Conservation (phyloP, 305 asterid genomes). For the Fraxinus angustifolia region DNA sequence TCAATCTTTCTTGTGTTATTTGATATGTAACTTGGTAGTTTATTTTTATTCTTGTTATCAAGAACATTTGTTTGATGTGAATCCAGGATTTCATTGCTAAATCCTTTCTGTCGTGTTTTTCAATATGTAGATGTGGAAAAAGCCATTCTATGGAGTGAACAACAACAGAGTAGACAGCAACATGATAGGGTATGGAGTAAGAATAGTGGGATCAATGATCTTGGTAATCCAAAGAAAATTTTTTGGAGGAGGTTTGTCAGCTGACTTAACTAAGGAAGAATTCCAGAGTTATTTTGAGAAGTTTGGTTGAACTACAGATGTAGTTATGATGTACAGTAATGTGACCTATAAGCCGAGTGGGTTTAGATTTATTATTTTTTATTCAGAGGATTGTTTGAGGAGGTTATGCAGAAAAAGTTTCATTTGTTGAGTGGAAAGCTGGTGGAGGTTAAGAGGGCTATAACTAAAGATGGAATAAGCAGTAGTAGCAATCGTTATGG, state of each 20-base stretch:
- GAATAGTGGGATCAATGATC: slow-evolving; percentile 39
- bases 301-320: slow-evolving; percentile 72
- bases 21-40: neutral
- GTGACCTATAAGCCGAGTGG: slow-evolving; percentile 78
- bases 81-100: neutral
- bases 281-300: slow-evolving; percentile 66
- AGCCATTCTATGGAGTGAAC: slow-evolving; percentile 76
- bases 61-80: neutral
- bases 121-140: slow-evolving; percentile 80
- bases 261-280: slow-evolving; percentile 62
- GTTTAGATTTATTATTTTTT: slow-evolving; percentile 71
- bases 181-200: slow-evolving; percentile 41
- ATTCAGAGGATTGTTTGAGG: slow-evolving; percentile 68
- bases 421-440: slow-evolving; percentile 64
- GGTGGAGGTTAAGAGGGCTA: slow-evolving; percentile 82
- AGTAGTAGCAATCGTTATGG: slow-evolving; percentile 35
- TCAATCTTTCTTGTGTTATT: neutral
- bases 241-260: slow-evolving; percentile 82
- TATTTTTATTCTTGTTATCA: neutral
- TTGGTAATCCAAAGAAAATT: slow-evolving; percentile 73
- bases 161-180: slow-evolving; percentile 43
- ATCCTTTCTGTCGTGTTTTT: neutral
- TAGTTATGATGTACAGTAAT: slow-evolving; percentile 75
- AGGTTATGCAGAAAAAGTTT: slow-evolving; percentile 58
- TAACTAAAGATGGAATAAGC: slow-evolving; percentile 63